These are phyloP conservation scores for Vanderwaltozyma tropicalis DNA, from an alignment of 805 yeast genomes.

Conservation along the genomic window DNA sequence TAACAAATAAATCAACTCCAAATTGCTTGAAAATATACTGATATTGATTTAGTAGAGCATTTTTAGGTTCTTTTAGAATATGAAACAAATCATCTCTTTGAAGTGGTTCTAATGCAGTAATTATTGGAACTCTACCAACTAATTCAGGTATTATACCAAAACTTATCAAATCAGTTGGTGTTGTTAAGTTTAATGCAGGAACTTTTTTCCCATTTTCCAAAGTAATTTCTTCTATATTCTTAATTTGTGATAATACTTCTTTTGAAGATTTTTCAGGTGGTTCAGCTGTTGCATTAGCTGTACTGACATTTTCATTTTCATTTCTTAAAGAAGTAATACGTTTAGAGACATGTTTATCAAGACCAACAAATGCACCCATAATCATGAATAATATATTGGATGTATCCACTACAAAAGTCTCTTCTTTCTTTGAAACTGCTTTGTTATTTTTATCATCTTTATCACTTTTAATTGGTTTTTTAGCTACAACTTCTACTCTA, in stretches of 20 bases:
- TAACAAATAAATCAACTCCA: constrained; percentile 41
- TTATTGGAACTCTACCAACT: constrained; percentile 47
- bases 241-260: constrained; percentile 4
- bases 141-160: constrained; percentile 53
- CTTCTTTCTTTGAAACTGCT: constrained; percentile 29
- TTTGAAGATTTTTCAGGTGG: constrained; percentile 1
- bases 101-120: constrained; percentile 40
- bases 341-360: constrained; percentile 38
- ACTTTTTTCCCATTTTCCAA: constrained; percentile 30
- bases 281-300: not conserved
- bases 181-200: constrained; percentile 36
- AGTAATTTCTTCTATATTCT: constrained; percentile 28
- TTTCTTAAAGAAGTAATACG: constrained; percentile 28
- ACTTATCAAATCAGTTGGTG: constrained; percentile 40
- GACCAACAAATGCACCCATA: constrained; percentile 55
- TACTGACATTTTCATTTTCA: constrained; percentile 4
- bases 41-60: constrained; percentile 44
- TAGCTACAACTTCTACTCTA: constrained; percentile 37
- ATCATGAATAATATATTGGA: constrained; percentile 45
- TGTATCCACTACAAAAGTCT: constrained; percentile 41
- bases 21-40: constrained; percentile 43
- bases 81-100: constrained; percentile 36
- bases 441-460: constrained; percentile 24
- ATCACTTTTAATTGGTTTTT: constrained; percentile 30
- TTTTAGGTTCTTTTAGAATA: constrained; percentile 46